These are phyloP conservation scores for Pseudogymnoascus pannorum DNA, from an alignment of 2,329 filamentous ascomycete species.

Conservation along the genomic window DNA sequence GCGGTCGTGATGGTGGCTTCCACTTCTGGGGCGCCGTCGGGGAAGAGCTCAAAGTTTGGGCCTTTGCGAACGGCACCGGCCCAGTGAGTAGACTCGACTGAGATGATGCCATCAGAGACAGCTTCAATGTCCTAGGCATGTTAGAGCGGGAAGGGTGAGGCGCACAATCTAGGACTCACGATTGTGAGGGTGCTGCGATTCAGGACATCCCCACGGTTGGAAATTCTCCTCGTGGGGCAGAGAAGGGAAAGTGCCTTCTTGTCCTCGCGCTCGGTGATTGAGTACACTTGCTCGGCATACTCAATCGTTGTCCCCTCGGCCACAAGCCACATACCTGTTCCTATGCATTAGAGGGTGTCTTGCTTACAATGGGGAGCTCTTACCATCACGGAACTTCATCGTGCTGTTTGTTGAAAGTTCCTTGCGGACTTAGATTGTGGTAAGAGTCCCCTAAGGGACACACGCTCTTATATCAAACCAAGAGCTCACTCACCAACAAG, in stretches of 20 bases:
- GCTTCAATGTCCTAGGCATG: conserved; percentile 44
- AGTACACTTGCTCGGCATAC: conserved; percentile 59
- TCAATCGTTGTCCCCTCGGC: conserved; percentile 53
- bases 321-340: conserved; percentile 54
- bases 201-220: conserved; percentile 46
- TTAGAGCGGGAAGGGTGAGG: conserved; percentile 10
- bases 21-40: conserved; percentile 40
- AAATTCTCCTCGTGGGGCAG: conserved; percentile 50
- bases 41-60: conserved; percentile 52
- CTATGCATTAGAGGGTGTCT: neutral
- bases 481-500: neutral
- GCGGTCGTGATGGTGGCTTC: conserved; percentile 35
- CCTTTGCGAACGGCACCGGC: conserved; percentile 43
- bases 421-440: neutral
- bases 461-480: conserved; percentile 4
- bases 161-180: conserved; percentile 26
- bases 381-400: conserved; percentile 58
- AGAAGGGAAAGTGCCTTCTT: conserved; percentile 45
- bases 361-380: conserved; percentile 11
- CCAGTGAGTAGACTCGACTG: conserved; percentile 52
- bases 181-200: conserved; percentile 49
- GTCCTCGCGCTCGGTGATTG: conserved; percentile 36
- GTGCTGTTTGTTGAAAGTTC: neutral
- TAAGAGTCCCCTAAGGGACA: neutral
- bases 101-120: conserved; percentile 51